A percentile compares a stretch with the other conserved stretches of the same genome.
These are phyloP conservation scores for Russula olivacea DNA, from an alignment of 768 basidiomycete species.

Conservation along the genomic window DNA sequence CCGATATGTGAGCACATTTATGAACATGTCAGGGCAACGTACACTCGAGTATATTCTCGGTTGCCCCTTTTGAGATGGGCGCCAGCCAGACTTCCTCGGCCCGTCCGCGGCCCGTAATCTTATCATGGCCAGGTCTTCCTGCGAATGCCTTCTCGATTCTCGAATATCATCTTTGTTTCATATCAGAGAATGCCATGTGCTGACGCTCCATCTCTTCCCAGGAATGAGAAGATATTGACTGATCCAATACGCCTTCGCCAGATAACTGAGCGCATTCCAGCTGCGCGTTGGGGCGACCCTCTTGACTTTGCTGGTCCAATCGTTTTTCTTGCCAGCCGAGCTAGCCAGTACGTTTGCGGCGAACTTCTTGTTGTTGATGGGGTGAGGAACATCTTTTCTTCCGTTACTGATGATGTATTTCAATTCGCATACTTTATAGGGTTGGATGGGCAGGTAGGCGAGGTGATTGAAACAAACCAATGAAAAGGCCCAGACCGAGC, in stretches of 20 bases:
- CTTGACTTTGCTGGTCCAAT: slow-evolving; percentile 62
- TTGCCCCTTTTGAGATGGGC: slow-evolving; percentile 11
- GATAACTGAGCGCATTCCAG: slow-evolving; percentile 67
- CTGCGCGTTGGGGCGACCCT: slow-evolving; percentile 61
- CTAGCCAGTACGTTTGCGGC: slow-evolving; percentile 63
- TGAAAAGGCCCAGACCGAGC: slow-evolving; percentile 3
- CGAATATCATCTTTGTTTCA: slow-evolving; percentile 14
- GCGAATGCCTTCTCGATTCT: neutral
- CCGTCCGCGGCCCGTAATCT: slow-evolving; percentile 24
- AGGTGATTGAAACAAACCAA: neutral
- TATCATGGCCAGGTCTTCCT: slow-evolving; percentile 5
- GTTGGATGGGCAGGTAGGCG: slow-evolving; percentile 30
- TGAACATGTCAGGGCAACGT: slow-evolving; percentile 10
- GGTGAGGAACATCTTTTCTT: slow-evolving; percentile 37
- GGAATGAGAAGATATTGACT: slow-evolving; percentile 59
- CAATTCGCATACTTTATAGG: slow-evolving; percentile 18
- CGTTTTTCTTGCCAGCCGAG: slow-evolving; percentile 58
- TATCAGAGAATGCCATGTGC: slow-evolving; percentile 10
- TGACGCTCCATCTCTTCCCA: slow-evolving; percentile 29
- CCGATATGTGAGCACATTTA: slow-evolving; percentile 62
- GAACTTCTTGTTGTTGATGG: slow-evolving; percentile 65
- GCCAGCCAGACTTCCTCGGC: slow-evolving; percentile 8
- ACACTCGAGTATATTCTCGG: slow-evolving; percentile 6
- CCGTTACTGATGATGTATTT: slow-evolving; percentile 7
- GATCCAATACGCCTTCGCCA: slow-evolving; percentile 57